phyloP scores from a whole-genome alignment of 1,139 yeast species.

The Zygosaccharomyces sapae region DNA sequence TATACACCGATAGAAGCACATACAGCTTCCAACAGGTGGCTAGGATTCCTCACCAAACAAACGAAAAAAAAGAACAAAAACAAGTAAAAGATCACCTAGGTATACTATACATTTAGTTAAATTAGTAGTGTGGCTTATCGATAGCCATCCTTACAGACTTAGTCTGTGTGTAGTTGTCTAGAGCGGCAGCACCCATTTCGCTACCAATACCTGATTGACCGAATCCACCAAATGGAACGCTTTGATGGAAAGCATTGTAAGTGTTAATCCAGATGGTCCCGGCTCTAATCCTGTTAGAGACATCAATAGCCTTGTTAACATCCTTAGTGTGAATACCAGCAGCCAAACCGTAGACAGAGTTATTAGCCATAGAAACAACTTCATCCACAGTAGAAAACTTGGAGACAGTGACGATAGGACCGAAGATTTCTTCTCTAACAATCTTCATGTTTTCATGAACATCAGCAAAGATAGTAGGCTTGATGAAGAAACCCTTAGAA shows the following conservation, averaged over 20 bases:
- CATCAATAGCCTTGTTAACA: conserved; percentile 52
- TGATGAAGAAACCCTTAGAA: conserved; percentile 63
- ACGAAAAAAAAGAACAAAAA: neutral
- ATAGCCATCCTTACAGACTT: conserved; percentile 49
- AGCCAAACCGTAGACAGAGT: conserved; percentile 65
- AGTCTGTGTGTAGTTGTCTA: conserved; percentile 60
- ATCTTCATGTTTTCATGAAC: conserved; percentile 63
- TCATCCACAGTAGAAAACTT: conserved; percentile 64
- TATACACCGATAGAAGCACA: too few species aligned
- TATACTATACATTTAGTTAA: neutral
- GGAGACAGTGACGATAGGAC: conserved; percentile 66
- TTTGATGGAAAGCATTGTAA: conserved; percentile 62
- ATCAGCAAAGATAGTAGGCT: conserved; percentile 76
- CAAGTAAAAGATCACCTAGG: neutral
- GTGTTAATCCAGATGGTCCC: conserved; percentile 60
- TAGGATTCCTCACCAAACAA: too few species aligned
- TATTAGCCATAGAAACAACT: conserved; percentile 57
- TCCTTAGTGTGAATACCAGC: conserved; percentile 68
- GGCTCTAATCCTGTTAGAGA: conserved; percentile 59
- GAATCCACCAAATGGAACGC: conserved; percentile 55
- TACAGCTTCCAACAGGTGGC: too few species aligned
- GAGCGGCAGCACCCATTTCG: conserved; percentile 67
- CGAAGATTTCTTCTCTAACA: conserved; percentile 78
- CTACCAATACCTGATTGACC: conserved; percentile 69
- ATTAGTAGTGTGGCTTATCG: conserved; percentile 21